Base-by-base conservation (phyloP, 768 basidiomycete species). In the Rhodotorula paludigena region DNA sequence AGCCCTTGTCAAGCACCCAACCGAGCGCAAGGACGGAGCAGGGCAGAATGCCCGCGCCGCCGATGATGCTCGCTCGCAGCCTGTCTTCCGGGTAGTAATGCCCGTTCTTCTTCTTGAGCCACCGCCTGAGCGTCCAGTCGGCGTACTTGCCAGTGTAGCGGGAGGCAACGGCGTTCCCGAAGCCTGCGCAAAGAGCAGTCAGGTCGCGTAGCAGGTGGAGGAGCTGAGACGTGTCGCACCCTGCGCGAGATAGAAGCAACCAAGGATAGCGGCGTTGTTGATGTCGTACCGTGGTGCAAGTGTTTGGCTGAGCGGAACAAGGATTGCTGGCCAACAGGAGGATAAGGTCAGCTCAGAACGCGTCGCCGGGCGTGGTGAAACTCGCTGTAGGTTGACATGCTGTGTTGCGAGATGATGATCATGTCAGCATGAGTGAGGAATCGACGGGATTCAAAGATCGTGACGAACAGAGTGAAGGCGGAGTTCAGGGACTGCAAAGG, bases 41-140 rank as follows among this genome's bases (percentile, higher is more conserved):
- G 0, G 79, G 79, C 38, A 79, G 63, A 28, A 78, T n/a, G 11
- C 77, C 2, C 0, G 68, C 77, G 3, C 72, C 58, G 16, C 77
- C 77, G 30, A 77, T n/a, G 28, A 79, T 52, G 0, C 74, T 73
- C 0, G 77, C 73, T 12, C 68, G 52, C 6, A 80, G 71, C 12
- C 80, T 60, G 62, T 80, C 80, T 59, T 80, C 80, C 2, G 79
- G 76, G 35, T 77, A 70, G 53, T 60, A 69, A 7, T 77, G 71
- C 62, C 77, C 77, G 2, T 76, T 76, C 38, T 78, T 63, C 53
- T 76, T 75, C 25, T 63, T 66, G 35, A 78, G 74, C 60, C 76
- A 79, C 20, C 64, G 58, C 10, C 58, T 52, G 28, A 80, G 76
- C 3, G 57, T 69, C 33, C 55, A 53, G 63, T 80, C 80, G 10